Base-by-base conservation (phyloP, 1,284 basidiomycete species). In the Gymnopus androsaceus region DNA sequence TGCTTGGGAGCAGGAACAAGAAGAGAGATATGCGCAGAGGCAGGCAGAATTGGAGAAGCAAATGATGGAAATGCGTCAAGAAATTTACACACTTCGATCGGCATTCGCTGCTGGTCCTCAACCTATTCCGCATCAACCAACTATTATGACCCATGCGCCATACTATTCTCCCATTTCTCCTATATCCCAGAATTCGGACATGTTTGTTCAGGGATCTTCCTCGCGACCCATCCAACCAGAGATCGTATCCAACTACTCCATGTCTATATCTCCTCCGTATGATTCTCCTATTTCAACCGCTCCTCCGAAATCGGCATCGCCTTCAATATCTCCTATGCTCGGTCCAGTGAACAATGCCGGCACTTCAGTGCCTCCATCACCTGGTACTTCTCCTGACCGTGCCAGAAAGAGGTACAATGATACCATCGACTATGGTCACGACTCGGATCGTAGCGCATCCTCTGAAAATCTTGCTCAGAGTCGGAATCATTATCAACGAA, bases 1-100 rank as follows among this genome's bases (percentile, higher is more conserved):
- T 11, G 77, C 74, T 40, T 90, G 88, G 87, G 88, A 89, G 63
- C 74, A 78, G 60, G 83, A 86, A 53, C 84, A 87, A 59, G 88
- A 89, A 67, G 75, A 75, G 9, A 86, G 75, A 63, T 76, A 74
- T 57, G 62, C 70, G 14, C 79, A 82, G 58, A 69, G 75, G 37
- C 81, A 86, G 56, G 78, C 77, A 27, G 83, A 86, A 64, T 77
- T 83, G 72, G 83, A 88, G 64, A 73, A 74, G 21, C 77, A 78
- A 49, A 72, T 89, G 57, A 61, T 73, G 2, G 80, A 81, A 57
- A 78, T 89, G 77, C 79, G 77, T 23, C 76, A 80, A 59, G 83
- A 90, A 64, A 73, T 90, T 51, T 65, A 74, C 19, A 62, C 70
- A 17, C 74, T 89, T 48, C 79, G 78, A 58, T 70, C 79, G 27